Evolutionary conservation across 1,284 basidiomycete genomes (phyloP), one percentile per base, ranked within the genome.

Genomic region (Gastroboletus turbinatus): DNA sequence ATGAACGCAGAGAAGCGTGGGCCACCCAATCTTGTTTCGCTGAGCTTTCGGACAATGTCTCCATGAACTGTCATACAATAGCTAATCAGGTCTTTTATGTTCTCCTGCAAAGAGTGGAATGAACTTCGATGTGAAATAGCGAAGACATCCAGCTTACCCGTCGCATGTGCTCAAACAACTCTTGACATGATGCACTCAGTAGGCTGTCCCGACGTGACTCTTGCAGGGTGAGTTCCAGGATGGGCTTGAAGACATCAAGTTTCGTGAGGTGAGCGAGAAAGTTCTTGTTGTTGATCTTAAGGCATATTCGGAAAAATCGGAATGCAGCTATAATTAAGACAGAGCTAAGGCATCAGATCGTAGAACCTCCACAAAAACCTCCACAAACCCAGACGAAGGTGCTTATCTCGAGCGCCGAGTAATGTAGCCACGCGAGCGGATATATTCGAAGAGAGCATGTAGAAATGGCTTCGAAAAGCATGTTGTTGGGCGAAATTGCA

Each of bases 131-230:
- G 40, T 46, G 44, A 45, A 17, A 46, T 48, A 36, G 36, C 32
- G 16, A n/a, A 58, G 30, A 14, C 33, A 61, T 74, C 36, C 17
- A 43, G 33, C 82, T 61, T 59, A 95, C 94, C 77, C 83, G 84
- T 57, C 91, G 85, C 71, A 98, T 91, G 61, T 85, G 81, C 66
- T 99, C 96, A 66, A 99, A 94, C 60, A 94, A 92, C 69, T 99
- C 96, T 67, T 97, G 88, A 76, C 94, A 98, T 19, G 96, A 92
- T 61, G 94, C 96, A 65, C 88, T 91, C 45, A 99, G 79, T 61
- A 99, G 82, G 72, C 96, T 99, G 74, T 99, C 96, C 56, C 91
- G 81, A 46, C 81, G 79, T 30, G 89, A 89, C 73, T 98, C 96
- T 50, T 82, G 82, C 35, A 90, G 72, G 29, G 94, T 88, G 55